Percentiles rank a stretch among this genome's conserved stretches.
Evolutionary conservation across 2,329 filamentous ascomycete genomes (phyloP).

Genomic region (Ophiostoma perfectum): DNA sequence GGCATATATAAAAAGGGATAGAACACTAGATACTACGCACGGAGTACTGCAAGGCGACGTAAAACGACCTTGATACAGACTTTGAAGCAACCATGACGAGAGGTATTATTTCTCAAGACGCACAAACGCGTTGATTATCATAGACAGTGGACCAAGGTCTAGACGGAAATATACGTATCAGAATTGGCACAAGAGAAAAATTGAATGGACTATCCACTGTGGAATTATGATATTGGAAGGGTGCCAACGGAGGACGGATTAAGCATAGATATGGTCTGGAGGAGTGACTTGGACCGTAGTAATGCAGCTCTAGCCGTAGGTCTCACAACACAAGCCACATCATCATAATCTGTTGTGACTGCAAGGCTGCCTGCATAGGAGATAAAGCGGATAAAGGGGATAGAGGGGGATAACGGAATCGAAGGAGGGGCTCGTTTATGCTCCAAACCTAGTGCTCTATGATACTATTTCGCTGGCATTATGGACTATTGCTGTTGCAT

Average conservation of each 20-base stretch:
- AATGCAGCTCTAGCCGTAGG: neutral
- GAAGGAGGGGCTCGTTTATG: no score
- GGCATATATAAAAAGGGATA: conserved; percentile 6
- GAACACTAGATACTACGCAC: neutral
- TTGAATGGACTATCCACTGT: neutral
- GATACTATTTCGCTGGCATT: no score
- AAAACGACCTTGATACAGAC: neutral
- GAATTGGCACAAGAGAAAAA: neutral
- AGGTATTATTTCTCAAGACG: neutral
- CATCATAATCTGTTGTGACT: neutral
- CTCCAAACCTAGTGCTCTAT: no score
- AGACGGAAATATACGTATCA: neutral
- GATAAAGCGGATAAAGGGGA: no score
- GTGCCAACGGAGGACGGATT: neutral
- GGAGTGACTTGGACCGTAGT: neutral
- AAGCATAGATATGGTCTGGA: neutral
- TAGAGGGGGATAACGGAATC: no score
- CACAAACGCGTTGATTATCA: neutral
- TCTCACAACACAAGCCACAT: neutral
- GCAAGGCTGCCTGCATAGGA: neutral
- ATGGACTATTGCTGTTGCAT: no score
- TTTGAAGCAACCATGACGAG: neutral
- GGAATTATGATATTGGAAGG: neutral
- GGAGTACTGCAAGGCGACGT: neutral
- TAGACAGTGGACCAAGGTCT: neutral